Conservation (phyloP, 116 monocot species). For the Trichopus zeylanicus region DNA sequence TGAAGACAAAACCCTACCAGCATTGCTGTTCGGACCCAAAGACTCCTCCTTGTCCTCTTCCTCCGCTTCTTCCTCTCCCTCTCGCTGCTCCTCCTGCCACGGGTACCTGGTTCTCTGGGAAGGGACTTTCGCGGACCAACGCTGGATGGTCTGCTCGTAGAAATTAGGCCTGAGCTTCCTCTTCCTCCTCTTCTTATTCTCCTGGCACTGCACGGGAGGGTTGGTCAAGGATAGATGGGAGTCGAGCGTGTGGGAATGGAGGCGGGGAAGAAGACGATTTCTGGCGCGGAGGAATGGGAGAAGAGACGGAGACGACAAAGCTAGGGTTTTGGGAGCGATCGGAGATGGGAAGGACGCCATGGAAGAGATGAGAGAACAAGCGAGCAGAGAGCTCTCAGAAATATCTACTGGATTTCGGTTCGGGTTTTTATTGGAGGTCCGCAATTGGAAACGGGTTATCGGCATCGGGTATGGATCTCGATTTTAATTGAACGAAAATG, state of each 20-base stretch:
- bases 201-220: background rate
- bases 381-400: no score
- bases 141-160: conserved; percentile 44
- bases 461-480: no score
- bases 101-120: conserved; percentile 60
- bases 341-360: background rate
- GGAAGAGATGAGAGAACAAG: no score
- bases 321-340: background rate
- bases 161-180: conserved; percentile 58
- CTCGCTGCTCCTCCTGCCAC: conserved; percentile 48
- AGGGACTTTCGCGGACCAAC: conserved; percentile 56
- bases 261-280: background rate
- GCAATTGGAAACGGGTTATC: no score
- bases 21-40: background rate
- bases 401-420: no score
- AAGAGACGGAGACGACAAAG: background rate
- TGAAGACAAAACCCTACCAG: background rate
- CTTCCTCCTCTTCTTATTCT: conserved; percentile 41
- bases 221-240: background rate
- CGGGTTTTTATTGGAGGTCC: no score
- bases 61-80: conserved; percentile 1
- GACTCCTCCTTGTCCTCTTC: conserved; percentile 2
- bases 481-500: no score
- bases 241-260: background rate
- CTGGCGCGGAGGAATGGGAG: background rate